Evolutionary conservation across 306 rosid genomes (phyloP).

Genomic region (Fragaria vesca): DNA sequence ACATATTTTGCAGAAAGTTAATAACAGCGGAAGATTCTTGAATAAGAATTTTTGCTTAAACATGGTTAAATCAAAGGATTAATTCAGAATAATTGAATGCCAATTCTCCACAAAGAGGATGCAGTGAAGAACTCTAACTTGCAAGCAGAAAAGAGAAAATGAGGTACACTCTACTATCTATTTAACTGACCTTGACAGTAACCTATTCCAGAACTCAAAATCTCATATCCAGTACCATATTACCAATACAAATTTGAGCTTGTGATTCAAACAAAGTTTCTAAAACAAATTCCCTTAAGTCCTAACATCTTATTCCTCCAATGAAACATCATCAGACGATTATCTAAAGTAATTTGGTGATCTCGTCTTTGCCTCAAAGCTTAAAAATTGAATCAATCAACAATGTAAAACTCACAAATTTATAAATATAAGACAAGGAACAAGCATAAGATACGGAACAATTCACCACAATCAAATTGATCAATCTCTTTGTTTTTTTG

Average conservation of each 20-base stretch:
- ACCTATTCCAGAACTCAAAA: not conserved
- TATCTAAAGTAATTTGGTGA: too few relatives aligned
- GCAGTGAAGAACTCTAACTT: not conserved
- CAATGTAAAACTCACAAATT: too few relatives aligned
- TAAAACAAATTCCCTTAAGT: not conserved
- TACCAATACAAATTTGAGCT: not conserved
- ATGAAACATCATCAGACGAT: not conserved
- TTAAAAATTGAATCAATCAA: too few relatives aligned
- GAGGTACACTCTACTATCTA: not conserved
- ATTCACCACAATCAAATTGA: too few relatives aligned
- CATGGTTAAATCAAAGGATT: not conserved
- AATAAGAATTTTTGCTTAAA: not conserved
- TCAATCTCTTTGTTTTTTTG: too few relatives aligned
- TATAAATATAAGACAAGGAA: too few relatives aligned
- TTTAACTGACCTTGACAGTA: not conserved
- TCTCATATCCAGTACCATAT: not conserved
- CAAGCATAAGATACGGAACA: too few relatives aligned
- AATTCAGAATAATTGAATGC: not conserved
- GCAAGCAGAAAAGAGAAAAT: not conserved
- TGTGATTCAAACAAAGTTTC: not conserved
- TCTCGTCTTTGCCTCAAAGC: too few relatives aligned
- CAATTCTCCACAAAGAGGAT: not conserved
- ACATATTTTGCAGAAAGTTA: not conserved
- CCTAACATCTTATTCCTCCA: not conserved
- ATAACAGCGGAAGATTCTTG: not conserved